A percentile compares a stretch with the other conserved stretches of the same genome.
Evolutionary conservation across 176 grass and related monocot species (phyloP).

Genomic region (Carex kokanica): DNA sequence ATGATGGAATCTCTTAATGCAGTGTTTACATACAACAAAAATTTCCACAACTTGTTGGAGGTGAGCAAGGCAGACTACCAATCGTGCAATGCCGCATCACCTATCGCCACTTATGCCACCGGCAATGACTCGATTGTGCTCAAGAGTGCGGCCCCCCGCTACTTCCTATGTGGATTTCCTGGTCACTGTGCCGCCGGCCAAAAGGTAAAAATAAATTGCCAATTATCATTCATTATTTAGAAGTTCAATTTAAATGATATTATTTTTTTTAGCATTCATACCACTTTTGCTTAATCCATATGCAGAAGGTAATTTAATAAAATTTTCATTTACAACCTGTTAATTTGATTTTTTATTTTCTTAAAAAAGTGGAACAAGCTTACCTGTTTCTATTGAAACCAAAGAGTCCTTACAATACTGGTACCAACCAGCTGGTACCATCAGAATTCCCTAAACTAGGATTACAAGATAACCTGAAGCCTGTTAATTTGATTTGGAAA

Average conservation of each 20-base stretch:
- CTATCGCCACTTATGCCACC: slow-evolving; percentile 51
- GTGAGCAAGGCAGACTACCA: slow-evolving; percentile 73
- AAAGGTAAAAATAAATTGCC: slow-evolving; percentile 55
- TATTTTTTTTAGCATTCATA: neutral
- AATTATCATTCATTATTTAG: neutral
- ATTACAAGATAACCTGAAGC: neutral
- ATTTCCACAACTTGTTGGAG: slow-evolving; percentile 74
- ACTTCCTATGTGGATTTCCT: slow-evolving; percentile 80
- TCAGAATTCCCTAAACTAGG: no score
- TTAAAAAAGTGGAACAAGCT: neutral
- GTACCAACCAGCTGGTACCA: no score
- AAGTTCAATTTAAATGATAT: neutral
- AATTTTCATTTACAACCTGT: neutral
- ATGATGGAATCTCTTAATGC: slow-evolving; percentile 12
- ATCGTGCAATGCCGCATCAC: slow-evolving; percentile 43
- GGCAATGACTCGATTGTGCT: slow-evolving; percentile 77
- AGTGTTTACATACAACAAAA: slow-evolving; percentile 86
- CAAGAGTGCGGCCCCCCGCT: slow-evolving; percentile 56
- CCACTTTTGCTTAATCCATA: no score
- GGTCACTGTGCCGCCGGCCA: slow-evolving; percentile 61
- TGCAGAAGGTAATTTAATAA: neutral
- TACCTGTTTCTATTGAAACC: no score
- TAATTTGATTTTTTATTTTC: neutral
- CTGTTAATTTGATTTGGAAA: neutral
- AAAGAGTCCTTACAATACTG: no score